A percentile compares a stretch with the other conserved stretches of the same genome.
These are phyloP conservation scores for Phaffomyces antillensis DNA, from an alignment of 805 yeast genomes.

Conservation along the genomic window DNA sequence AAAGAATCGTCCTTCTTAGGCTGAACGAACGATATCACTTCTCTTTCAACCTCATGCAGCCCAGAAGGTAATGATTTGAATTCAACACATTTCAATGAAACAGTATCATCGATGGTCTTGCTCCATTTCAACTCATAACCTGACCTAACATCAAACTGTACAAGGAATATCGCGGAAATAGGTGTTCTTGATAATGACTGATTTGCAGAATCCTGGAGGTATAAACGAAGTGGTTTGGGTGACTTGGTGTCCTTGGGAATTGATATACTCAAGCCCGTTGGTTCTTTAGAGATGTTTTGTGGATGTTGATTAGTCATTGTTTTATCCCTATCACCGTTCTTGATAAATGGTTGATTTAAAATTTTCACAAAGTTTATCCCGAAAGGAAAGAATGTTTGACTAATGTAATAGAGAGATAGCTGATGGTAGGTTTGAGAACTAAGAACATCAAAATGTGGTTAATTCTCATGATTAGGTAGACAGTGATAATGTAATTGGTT, in stretches of 20 bases:
- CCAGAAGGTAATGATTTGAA: conserved; percentile 67
- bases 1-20: conserved; percentile 19
- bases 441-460: too few species aligned
- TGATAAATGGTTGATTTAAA: too few species aligned
- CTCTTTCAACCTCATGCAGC: conserved; percentile 43
- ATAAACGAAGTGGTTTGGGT: conserved; percentile 3
- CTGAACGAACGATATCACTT: conserved; percentile 46
- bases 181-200: conserved; percentile 20
- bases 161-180: conserved; percentile 37
- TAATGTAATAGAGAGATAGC: too few species aligned
- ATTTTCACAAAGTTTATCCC: too few species aligned
- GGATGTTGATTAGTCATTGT: too few species aligned
- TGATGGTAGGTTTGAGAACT: too few species aligned
- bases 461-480: too few species aligned
- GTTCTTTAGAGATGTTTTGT: background rate
- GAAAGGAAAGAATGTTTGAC: too few species aligned
- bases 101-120: conserved; percentile 21
- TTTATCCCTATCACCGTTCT: too few species aligned
- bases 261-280: background rate
- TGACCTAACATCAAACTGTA: conserved; percentile 43
- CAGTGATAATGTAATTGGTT: too few species aligned
- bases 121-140: conserved; percentile 46
- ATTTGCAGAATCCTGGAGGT: conserved; percentile 4
- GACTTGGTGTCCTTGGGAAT: background rate
- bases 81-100: conserved; percentile 41